Evolutionary conservation across 805 yeast species (phyloP), one percentile per base, ranked within the genome.

Genomic region (Allodekkera sacchari): DNA sequence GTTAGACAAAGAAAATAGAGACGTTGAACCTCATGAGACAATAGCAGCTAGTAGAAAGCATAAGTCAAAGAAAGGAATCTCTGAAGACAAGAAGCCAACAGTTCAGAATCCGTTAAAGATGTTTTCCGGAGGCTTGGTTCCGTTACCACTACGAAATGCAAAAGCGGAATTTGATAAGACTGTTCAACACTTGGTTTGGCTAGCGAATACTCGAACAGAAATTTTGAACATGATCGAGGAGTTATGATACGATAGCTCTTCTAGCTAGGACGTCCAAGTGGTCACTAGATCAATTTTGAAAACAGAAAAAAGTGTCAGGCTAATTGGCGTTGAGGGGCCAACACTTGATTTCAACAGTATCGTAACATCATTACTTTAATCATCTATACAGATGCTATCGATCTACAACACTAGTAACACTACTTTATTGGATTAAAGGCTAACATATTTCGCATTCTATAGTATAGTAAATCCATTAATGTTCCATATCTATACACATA

Each of bases 71-170:
- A 26, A 25, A 0, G 34, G 25, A 5, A 15, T 16, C 13, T 21
- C 26, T 5, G 33, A 34, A 16, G 28, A 24, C 15, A 18, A 11
- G 5, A 18, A 17, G 16, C 19, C 32, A 25, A 9, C 29, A 6
- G 18, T 36, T 6, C 34, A 30, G 25, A 41, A 50, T 36, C 54
- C 55, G 10, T 30, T 49, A 10, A 44, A 32, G 20, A 31, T 44
- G 27, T 42, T 53, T 16, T 41, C 44, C 13, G 57, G 57, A 12
- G 59, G 59, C 3, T 39, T 52, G 21, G 43, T 41, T 7, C 42
- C 55, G 2, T 12, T 34, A 22, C 18, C 45, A 1, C 23, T 53
- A 7, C 40, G 42, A 20, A 22, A 38, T 4, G 39, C 50, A 1
- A 50, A 53, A 18, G 26, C 27, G 11, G 35, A 32, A 18, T 39